These are phyloP conservation scores for Aspergillus quadrilineatus DNA, from an alignment of 2,329 filamentous ascomycete species.

Conservation along the genomic window DNA sequence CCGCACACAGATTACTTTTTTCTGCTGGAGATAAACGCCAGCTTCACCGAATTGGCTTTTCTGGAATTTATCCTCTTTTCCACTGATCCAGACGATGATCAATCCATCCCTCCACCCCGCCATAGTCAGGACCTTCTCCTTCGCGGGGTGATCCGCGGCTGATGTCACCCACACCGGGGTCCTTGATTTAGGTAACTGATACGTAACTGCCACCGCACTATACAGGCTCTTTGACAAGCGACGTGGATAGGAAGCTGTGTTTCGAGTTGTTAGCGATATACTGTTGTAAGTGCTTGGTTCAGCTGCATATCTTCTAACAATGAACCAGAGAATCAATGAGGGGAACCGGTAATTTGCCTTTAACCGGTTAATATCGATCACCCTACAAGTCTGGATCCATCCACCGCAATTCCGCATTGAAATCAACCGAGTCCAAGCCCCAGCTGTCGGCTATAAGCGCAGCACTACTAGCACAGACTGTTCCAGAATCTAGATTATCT, in stretches of 20 bases:
- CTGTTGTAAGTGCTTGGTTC: neutral
- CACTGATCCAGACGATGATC: neutral
- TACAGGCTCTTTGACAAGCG: too few relatives aligned
- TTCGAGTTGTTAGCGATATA: too few relatives aligned
- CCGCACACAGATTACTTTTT: neutral
- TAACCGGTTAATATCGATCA: conserved; percentile 22
- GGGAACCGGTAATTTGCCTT: conserved; percentile 2
- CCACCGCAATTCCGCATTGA: neutral
- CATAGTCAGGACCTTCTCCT: neutral
- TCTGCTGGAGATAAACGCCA: neutral
- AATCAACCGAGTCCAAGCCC: conserved; percentile 10
- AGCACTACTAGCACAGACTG: neutral
- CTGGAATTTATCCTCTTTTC: neutral
- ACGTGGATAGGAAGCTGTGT: neutral
- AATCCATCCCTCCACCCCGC: neutral
- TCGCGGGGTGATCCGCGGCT: conserved; percentile 8
- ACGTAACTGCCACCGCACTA: neutral
- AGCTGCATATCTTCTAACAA: neutral
- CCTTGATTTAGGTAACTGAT: conserved; percentile 1
- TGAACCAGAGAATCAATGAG: neutral
- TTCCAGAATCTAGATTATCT: neutral
- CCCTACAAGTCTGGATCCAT: neutral
- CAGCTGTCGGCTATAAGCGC: neutral
- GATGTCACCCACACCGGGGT: conserved; percentile 4
- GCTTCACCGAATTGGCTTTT: neutral